Evolutionary conservation across 2,329 filamentous ascomycete species (phyloP).

Genomic region (Thielaviopsis populi): DNA sequence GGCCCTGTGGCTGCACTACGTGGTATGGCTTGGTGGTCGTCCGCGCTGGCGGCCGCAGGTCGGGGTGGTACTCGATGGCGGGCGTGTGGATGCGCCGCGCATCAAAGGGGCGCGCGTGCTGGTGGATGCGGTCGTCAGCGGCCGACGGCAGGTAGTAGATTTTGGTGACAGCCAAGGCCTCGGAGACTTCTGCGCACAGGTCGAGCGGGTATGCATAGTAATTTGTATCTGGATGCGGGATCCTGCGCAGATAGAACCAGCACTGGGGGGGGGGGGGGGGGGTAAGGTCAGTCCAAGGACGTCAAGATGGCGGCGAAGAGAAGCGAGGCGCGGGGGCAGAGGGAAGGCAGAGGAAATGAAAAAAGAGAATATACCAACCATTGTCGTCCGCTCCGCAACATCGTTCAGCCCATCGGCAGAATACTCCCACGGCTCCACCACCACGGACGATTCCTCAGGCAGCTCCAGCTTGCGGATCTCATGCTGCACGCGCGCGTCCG

Average conservation of each 20-base stretch:
- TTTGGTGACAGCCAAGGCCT: slow-evolving; percentile 34
- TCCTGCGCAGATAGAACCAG: slow-evolving; percentile 26
- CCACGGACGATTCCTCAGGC: slow-evolving; percentile 29
- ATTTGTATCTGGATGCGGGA: slow-evolving; percentile 34
- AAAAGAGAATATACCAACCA: slow-evolving; percentile 27
- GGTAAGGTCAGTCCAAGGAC: too few species aligned
- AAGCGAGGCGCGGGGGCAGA: too few species aligned
- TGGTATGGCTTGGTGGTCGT: slow-evolving; percentile 27
- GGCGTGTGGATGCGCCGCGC: neutral
- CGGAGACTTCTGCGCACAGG: slow-evolving; percentile 36
- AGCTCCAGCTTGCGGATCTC: slow-evolving; percentile 30
- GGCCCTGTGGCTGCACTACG: slow-evolving; percentile 26
- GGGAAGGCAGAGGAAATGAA: neutral
- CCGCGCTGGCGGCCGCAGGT: slow-evolving; percentile 20
- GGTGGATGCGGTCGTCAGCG: slow-evolving; percentile 27
- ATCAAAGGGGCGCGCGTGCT: slow-evolving; percentile 26
- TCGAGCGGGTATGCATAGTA: slow-evolving; percentile 44
- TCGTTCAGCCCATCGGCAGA: slow-evolving; percentile 38
- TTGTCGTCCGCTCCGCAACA: slow-evolving; percentile 32
- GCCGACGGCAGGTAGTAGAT: slow-evolving; percentile 34
- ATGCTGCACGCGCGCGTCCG: slow-evolving; percentile 28
- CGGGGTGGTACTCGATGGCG: slow-evolving; percentile 24
- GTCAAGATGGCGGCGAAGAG: neutral
- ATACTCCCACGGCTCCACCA: slow-evolving; percentile 42
- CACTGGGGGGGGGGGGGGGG: slow-evolving; percentile 21